Base-by-base conservation (phyloP, 2,329 filamentous ascomycete species). In the Xylariaceae sp. region DNA sequence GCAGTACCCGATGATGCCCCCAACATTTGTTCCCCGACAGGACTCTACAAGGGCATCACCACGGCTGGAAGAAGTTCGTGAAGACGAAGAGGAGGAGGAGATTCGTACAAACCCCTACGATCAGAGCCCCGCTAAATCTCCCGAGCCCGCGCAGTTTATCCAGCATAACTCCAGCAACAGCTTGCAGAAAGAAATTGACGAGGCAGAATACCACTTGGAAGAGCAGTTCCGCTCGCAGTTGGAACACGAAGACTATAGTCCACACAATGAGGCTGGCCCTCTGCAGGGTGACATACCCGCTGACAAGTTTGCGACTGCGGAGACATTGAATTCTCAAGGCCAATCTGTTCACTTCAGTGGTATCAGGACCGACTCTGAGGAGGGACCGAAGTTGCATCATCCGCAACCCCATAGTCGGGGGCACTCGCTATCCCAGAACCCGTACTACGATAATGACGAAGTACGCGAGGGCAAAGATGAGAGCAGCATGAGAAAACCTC, bases 131-230 rank as follows among this genome's bases (percentile, higher is more conserved):
- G 82, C 80, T 1, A 82, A 80, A 68, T 82, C 80, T 0, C 79
- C 82, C 0, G 81, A 86, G 66, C 76, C 80, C 8, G 58, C 67
- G 9, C 74, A 74, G 51, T 76, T 76, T 51, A 75, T 80, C 55
- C 74, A 76, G 51, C 88, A 92, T 67, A 92, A 92, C 66, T 80
- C 90, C 47, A 92, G 88, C 68, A 82, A 87, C 63, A 90, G 85
- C 51, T 80, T 96, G 23, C 91, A 96, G 71, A 88, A 87, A 62
- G 91, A 94, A 66, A 88, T 95, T 58, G 88, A 94, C 53, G 89
- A 92, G 69, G 88, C 89, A 3, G 90, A 96, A 68, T 93, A 94
- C 69, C 90, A 93, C 67, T 74, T 94, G 62, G 89, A 92, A 70
- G 86, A 92, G 70, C 86, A 90, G 62, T 85, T 92, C 62, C 86